These are phyloP conservation scores for Fistulinella staudtii DNA, from an alignment of 1,284 basidiomycete species.

Conservation along the genomic window DNA sequence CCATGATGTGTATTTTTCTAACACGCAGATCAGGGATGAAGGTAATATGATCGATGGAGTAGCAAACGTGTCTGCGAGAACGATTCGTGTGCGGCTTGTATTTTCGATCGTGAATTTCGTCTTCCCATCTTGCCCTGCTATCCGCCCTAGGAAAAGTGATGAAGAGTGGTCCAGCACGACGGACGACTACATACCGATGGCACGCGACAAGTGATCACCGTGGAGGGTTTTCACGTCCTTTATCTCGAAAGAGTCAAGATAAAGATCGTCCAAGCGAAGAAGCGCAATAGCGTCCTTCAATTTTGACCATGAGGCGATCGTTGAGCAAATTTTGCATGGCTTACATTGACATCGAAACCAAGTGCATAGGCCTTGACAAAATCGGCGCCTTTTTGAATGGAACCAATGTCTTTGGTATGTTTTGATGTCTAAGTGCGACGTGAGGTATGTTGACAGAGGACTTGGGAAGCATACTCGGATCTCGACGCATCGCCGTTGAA, in stretches of 20 bases:
- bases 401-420: conserved; percentile 88
- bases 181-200: conserved; percentile 65
- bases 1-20: conserved; percentile 92
- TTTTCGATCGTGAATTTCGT: conserved; percentile 99
- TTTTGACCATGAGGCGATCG: conserved; percentile 2
- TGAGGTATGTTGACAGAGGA: conserved; percentile 5
- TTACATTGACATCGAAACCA: conserved; percentile 90
- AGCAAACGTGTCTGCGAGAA: conserved; percentile 91
- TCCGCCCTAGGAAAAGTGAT: conserved; percentile 62
- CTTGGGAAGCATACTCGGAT: conserved; percentile 64
- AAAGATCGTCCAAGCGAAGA: conserved; percentile 92
- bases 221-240: conserved; percentile 98
- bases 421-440: conserved; percentile 75
- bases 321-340: conserved; percentile 18
- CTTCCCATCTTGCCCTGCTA: conserved; percentile 97
- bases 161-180: not conserved
- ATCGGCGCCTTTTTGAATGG: conserved; percentile 96
- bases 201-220: conserved; percentile 93
- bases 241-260: conserved; percentile 97
- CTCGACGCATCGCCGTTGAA: conserved; percentile 85
- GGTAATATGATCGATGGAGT: conserved; percentile 14
- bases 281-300: conserved; percentile 90
- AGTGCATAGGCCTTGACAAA: conserved; percentile 95
- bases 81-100: conserved; percentile 90
- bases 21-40: conserved; percentile 4